Percentiles rank a stretch among this genome's conserved stretches.
phyloP scores from a whole-genome alignment of 345 rosid genomes.

The Eucalyptus marginata region DNA sequence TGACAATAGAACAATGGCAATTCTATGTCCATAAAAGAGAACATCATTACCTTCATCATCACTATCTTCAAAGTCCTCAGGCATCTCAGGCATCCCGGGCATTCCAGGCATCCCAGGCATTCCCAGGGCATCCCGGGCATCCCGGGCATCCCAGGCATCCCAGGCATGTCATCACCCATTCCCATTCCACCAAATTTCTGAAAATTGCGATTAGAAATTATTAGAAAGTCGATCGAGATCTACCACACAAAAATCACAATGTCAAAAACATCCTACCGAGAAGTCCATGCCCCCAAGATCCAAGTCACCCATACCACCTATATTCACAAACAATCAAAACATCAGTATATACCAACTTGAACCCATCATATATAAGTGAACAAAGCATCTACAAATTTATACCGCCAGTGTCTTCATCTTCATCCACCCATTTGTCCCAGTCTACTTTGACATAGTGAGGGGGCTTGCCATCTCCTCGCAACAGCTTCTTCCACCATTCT shows the following conservation, averaged over 20 bases:
- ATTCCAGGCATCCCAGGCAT: slow-evolving; percentile 34
- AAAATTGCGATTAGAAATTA: background rate
- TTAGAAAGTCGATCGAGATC: background rate
- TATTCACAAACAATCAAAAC: background rate
- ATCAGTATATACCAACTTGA: background rate
- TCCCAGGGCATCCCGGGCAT: slow-evolving; percentile 36
- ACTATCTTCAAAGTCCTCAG: slow-evolving; percentile 74
- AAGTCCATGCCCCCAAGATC: slow-evolving; percentile 74
- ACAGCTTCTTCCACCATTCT: slow-evolving; percentile 64
- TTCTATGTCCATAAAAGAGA: background rate
- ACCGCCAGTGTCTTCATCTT: slow-evolving; percentile 23
- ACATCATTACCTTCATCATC: slow-evolving; percentile 74
- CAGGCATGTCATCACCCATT: slow-evolving; percentile 19
- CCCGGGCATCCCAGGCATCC: slow-evolving; percentile 28
- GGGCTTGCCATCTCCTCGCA: slow-evolving; percentile 46
- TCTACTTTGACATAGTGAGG: slow-evolving; percentile 83
- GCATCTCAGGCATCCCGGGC: slow-evolving; percentile 39
- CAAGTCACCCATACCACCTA: slow-evolving; percentile 37
- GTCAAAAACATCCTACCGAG: slow-evolving; percentile 25
- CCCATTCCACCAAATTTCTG: slow-evolving; percentile 37
- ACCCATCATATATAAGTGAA: background rate
- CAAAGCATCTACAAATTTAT: background rate
- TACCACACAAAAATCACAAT: background rate
- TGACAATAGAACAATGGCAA: background rate
- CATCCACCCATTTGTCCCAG: slow-evolving; percentile 97